Percentiles rank a stretch among this genome's conserved stretches.
phyloP scores from a whole-genome alignment of 163 green algal genomes.

The Picocystis sp. region DNA sequence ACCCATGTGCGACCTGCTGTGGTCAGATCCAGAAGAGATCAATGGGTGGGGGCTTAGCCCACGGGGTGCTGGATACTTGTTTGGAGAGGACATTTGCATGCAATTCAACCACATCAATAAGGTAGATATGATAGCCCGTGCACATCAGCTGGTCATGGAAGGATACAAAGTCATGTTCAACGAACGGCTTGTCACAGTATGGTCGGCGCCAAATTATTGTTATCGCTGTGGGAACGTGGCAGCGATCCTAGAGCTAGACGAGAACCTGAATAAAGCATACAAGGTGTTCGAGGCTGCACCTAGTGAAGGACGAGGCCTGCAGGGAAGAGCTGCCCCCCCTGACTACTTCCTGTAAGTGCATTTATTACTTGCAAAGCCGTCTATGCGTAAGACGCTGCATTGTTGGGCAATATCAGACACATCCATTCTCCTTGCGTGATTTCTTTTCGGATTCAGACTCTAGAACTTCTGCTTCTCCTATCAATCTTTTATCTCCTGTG shows the following conservation, averaged over 20 bases:
- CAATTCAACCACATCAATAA: conserved; percentile 85
- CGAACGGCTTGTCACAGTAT: conserved; percentile 93
- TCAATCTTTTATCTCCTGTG: no score
- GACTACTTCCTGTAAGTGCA: conserved; percentile 76
- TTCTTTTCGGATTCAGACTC: no score
- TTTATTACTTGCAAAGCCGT: no score
- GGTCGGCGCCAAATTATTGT: conserved; percentile 92
- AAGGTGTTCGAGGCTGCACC: conserved; percentile 73
- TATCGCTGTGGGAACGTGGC: conserved; percentile 90
- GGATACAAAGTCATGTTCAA: conserved; percentile 97
- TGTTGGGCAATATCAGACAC: no score
- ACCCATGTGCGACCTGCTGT: conserved; percentile 98
- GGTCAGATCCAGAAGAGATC: conserved; percentile 92
- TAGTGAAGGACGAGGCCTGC: conserved; percentile 41
- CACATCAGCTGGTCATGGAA: conserved; percentile 99
- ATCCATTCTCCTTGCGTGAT: no score
- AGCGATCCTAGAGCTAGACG: conserved; percentile 94
- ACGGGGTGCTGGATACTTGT: conserved; percentile 92
- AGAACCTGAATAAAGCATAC: conserved; percentile 81
- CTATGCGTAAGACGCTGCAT: no score
- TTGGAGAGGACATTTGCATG: conserved; percentile 78
- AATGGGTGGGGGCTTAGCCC: conserved; percentile 91
- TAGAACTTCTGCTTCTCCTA: no score
- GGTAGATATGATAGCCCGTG: conserved; percentile 74
- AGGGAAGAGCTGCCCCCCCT: conserved; percentile 63